Conservation (phyloP, 2,329 filamentous ascomycete species). For the Arthrocladium fulminans region DNA sequence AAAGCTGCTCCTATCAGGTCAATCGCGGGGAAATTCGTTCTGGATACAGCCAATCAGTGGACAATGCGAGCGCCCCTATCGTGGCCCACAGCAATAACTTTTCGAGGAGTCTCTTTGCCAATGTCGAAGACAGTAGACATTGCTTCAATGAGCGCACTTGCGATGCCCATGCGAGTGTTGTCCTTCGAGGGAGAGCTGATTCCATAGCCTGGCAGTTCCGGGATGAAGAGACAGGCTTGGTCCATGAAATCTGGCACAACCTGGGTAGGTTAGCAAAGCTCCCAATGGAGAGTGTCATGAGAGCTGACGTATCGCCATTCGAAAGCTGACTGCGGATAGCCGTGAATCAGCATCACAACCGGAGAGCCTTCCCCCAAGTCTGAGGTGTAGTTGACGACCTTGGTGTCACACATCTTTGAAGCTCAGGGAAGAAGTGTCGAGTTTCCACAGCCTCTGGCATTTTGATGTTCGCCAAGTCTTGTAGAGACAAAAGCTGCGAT, state of each 20-base stretch:
- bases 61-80: slow-evolving; percentile 43
- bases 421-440: slow-evolving; percentile 3
- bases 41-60: slow-evolving; percentile 41
- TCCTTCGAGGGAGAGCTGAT: slow-evolving; percentile 19
- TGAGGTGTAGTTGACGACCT: slow-evolving; percentile 19
- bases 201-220: slow-evolving; percentile 23
- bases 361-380: slow-evolving; percentile 16
- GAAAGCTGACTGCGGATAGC: slow-evolving; percentile 23
- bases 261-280: slow-evolving; percentile 6
- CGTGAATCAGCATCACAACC: slow-evolving; percentile 22
- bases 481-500: too few species aligned
- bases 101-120: slow-evolving; percentile 20
- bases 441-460: slow-evolving; percentile 3
- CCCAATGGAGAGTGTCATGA: background rate
- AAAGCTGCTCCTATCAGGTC: slow-evolving; percentile 34
- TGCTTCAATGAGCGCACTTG: slow-evolving; percentile 35
- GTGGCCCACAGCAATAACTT: slow-evolving; percentile 41
- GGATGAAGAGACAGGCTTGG: slow-evolving; percentile 20
- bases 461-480: background rate
- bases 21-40: slow-evolving; percentile 20
- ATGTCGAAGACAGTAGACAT: slow-evolving; percentile 28
- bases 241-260: slow-evolving; percentile 14
- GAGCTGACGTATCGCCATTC: slow-evolving; percentile 14
- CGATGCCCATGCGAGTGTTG: slow-evolving; percentile 35
- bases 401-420: slow-evolving; percentile 16